Base-by-base conservation (phyloP, 108 stramenopile genomes). In the Nitzschia sp. region DNA sequence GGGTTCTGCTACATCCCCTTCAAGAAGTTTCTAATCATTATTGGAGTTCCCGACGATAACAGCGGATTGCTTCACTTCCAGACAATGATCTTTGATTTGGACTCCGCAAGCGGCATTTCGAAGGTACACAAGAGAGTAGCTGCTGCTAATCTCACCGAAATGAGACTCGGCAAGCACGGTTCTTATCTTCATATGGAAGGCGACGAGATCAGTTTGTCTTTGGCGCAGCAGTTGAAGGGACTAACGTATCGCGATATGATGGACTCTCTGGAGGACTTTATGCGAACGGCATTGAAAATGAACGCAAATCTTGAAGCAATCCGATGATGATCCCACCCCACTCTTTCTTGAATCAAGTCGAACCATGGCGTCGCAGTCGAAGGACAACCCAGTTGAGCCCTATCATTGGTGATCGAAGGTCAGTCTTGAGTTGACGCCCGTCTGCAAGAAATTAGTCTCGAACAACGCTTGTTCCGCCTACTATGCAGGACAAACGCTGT, bases 1-100 rank as follows among this genome's bases (percentile, higher is more conserved):
- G 73, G 73, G 42, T 60, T 56, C 19, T 76, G 68, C 30, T 62
- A 69, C 60, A 59, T 69, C 23, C 68, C 57, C 33, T 68, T 61
- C 61, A 69, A 63, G 33, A 58, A 69, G 36, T 69, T 76, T 51
- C 24, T 62, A 3, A 62, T 76, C 32, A 46, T 32, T 18, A 63
- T 75, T 46, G 66, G 42, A 27, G 74, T 75, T 1, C 67, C 74
- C 8, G 47, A 61, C 3, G 53, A 68, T 19, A 23, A 55, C 24
- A 17, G 17, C 5, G 64, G 45, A 29, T n/a, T 55, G 21, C 46
- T 66, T 9, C 28, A 55, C 30, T 30, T 74, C 15, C 19, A 74
- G 25, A 59, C 73, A 1, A 66, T 74, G 73, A 54, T 74, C 13
- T 74, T 58, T 36, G 64, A 66, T 18, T 30, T 66, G 46, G 31